These are phyloP conservation scores for Dothistroma pini DNA, from an alignment of 2,329 filamentous ascomycete species.

Conservation along the genomic window DNA sequence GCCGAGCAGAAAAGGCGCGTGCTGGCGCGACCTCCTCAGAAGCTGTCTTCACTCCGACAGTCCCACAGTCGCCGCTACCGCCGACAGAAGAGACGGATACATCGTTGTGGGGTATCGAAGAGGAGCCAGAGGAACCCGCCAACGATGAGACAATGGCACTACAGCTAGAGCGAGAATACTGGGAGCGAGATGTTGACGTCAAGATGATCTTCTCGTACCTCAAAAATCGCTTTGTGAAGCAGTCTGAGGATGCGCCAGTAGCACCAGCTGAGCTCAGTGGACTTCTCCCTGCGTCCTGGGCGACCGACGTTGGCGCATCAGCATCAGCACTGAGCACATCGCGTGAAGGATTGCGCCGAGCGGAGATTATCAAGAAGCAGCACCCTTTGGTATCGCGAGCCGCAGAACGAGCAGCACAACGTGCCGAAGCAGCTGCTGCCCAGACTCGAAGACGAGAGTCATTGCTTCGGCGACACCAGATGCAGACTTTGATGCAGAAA, in stretches of 20 bases:
- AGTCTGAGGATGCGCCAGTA: conserved; percentile 10
- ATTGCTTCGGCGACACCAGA: conserved; percentile 35
- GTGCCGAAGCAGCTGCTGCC: conserved; percentile 19
- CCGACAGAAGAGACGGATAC: conserved; percentile 45
- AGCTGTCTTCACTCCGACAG: conserved; percentile 31
- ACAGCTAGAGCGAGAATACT: conserved; percentile 65
- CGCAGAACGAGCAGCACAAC: conserved; percentile 41
- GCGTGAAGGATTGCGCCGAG: conserved; percentile 67
- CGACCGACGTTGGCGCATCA: conserved; percentile 25
- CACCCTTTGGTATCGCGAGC: conserved; percentile 75
- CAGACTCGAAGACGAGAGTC: conserved; percentile 17
- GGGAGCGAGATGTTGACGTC: conserved; percentile 89
- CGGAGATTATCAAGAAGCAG: conserved; percentile 79
- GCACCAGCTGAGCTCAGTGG: conserved; percentile 25
- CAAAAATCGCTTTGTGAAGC: conserved; percentile 63
- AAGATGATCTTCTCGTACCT: conserved; percentile 89
- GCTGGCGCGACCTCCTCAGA: conserved; percentile 18
- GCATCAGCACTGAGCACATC: conserved; percentile 43
- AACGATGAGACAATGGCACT: conserved; percentile 24
- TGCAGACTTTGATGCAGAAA: conserved; percentile 39
- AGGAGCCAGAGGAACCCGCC: conserved; percentile 46
- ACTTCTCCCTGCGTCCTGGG: conserved; percentile 35
- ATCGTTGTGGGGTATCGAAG: conserved; percentile 64
- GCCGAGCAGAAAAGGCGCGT: conserved; percentile 19
- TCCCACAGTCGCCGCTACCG: conserved; percentile 31